A percentile compares a stretch with the other conserved stretches of the same genome.
Evolutionary conservation across 169 alveolate species (phyloP).

Genomic region (Eimeria falciformis): DNA sequence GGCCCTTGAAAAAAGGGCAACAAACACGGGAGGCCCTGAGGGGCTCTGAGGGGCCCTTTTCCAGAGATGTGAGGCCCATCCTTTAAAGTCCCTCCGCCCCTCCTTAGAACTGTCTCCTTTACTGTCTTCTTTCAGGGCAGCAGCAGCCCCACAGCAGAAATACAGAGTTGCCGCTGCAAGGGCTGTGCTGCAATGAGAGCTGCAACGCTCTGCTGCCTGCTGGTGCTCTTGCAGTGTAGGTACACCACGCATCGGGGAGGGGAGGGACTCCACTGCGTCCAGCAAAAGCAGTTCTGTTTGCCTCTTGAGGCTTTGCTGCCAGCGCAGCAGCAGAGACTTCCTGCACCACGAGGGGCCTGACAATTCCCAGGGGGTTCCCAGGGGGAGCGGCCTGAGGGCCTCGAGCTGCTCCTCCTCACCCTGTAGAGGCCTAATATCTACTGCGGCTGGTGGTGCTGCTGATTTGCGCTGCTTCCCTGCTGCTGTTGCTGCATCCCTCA

Average conservation of each 20-base stretch:
- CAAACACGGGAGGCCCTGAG: neutral
- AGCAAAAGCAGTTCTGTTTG: slow-evolving; percentile 8
- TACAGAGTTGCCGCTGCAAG: slow-evolving; percentile 42
- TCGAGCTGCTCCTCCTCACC: neutral
- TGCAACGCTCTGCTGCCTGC: neutral
- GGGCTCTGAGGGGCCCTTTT: neutral
- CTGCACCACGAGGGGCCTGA: neutral
- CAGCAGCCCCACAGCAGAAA: slow-evolving; percentile 20
- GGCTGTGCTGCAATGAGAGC: neutral
- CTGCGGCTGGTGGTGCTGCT: slow-evolving; percentile 11
- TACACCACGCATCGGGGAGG: neutral
- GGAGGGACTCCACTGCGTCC: neutral
- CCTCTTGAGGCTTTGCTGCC: neutral
- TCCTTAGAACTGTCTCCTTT: neutral
- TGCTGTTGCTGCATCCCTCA: slow-evolving; percentile 26
- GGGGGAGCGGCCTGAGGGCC: neutral
- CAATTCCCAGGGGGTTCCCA: neutral
- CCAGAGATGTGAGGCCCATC: neutral
- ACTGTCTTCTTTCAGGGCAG: neutral
- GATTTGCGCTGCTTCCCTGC: slow-evolving; percentile 11
- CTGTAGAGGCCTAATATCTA: neutral
- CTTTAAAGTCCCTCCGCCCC: neutral
- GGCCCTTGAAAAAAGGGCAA: neutral
- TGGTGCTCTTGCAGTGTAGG: neutral
- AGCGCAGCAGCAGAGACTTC: slow-evolving; percentile 1